phyloP scores from a whole-genome alignment of 2,329 filamentous ascomycete species.

The Fusarium sp. region DNA sequence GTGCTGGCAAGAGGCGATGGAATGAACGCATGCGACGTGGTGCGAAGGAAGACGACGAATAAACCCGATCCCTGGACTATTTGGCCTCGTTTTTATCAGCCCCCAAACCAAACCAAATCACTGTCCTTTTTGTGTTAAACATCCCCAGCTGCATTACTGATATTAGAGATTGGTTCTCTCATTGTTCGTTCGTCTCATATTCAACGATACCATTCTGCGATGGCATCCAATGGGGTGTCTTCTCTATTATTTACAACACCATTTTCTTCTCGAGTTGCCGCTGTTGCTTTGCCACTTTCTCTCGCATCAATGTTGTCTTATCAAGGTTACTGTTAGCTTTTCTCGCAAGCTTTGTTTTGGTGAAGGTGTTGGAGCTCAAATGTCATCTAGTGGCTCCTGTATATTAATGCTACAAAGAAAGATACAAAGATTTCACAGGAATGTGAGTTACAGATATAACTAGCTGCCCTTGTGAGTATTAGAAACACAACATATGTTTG shows the following conservation, averaged over 20 bases:
- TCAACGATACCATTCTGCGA: constrained; percentile 47
- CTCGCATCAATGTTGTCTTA: constrained; percentile 6
- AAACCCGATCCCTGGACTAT: not conserved
- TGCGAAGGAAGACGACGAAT: constrained; percentile 45
- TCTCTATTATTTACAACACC: constrained; percentile 16
- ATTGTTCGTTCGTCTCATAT: constrained; percentile 33
- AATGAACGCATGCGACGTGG: constrained; percentile 62
- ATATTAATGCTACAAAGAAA: constrained; percentile 31
- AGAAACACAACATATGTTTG: not conserved
- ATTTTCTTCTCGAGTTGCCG: not conserved
- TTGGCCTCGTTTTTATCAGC: not conserved
- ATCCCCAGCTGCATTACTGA: constrained; percentile 11
- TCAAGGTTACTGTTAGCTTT: not conserved
- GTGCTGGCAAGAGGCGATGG: constrained; percentile 84
- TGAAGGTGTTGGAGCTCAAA: not conserved
- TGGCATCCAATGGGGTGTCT: constrained; percentile 22
- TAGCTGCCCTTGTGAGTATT: not conserved
- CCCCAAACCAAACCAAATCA: constrained; percentile 1
- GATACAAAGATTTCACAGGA: not conserved
- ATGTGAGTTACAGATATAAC: not conserved
- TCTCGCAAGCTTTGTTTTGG: not conserved
- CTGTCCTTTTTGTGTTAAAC: constrained; percentile 15
- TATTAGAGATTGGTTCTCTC: constrained; percentile 31
- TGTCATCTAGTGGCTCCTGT: constrained; percentile 14
- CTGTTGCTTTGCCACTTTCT: not conserved